These are phyloP conservation scores for Phytophthora tentaculata DNA, from an alignment of 352 stramenopile species.

Conservation along the genomic window DNA sequence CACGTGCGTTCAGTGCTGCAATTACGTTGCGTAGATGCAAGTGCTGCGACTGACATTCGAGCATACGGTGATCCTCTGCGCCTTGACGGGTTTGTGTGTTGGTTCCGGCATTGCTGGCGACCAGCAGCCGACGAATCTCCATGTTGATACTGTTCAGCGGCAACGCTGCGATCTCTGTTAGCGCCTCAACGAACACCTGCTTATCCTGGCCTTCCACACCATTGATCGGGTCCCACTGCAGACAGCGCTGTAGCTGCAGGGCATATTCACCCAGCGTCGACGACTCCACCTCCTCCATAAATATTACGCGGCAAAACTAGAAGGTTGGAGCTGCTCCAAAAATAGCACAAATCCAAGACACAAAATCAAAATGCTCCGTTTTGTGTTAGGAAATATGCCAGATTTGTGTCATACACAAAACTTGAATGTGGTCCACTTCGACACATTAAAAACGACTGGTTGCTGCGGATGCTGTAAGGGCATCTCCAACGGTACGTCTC, in stretches of 20 bases:
- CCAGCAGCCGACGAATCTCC: constrained; percentile 69
- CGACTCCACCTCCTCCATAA: constrained; percentile 20
- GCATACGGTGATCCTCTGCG: neutral
- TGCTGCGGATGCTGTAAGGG: too few relatives aligned
- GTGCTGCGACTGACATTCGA: neutral
- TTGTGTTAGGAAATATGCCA: too few relatives aligned
- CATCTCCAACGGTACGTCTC: too few relatives aligned
- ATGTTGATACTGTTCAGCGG: constrained; percentile 73
- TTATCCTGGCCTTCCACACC: constrained; percentile 36
- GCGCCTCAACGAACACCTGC: constrained; percentile 66
- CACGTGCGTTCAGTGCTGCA: constrained; percentile 52
- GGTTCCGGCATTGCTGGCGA: constrained; percentile 22
- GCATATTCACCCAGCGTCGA: constrained; percentile 33
- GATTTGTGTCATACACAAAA: too few relatives aligned
- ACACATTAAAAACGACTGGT: too few relatives aligned
- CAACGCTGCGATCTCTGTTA: constrained; percentile 76
- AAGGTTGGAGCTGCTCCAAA: too few relatives aligned
- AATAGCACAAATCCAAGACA: too few relatives aligned
- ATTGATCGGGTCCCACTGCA: constrained; percentile 47
- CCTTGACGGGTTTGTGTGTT: neutral
- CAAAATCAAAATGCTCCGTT: too few relatives aligned
- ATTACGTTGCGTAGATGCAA: constrained; percentile 50
- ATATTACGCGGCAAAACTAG: too few relatives aligned
- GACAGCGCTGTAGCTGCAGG: constrained; percentile 33
- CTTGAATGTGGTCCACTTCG: too few relatives aligned